Percentiles rank a stretch among this genome's conserved stretches.
These are phyloP conservation scores for Castanea sativa DNA, from an alignment of 306 rosid species.

Conservation along the genomic window DNA sequence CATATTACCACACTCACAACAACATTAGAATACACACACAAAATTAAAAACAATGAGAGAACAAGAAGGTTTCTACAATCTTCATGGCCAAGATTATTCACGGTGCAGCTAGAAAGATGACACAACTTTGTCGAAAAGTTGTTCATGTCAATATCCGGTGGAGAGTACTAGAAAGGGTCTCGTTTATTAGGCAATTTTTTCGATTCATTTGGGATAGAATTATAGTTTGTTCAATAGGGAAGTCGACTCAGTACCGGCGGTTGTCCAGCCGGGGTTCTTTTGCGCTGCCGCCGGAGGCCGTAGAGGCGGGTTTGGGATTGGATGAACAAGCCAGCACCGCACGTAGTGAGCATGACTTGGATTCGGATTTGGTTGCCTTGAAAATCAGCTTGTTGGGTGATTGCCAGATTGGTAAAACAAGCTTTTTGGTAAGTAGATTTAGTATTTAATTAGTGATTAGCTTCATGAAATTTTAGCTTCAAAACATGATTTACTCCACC, in stretches of 20 bases:
- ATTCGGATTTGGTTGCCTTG: slow-evolving; percentile 75
- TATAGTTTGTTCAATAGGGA: slow-evolving; percentile 62
- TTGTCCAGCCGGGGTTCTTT: slow-evolving; percentile 28
- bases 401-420: slow-evolving; percentile 90
- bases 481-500: too few relatives aligned
- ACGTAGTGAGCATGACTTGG: slow-evolving; percentile 41
- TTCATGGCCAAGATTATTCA: slow-evolving; percentile 37
- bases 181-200: slow-evolving; percentile 66
- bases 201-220: slow-evolving; percentile 69
- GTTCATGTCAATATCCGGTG: slow-evolving; percentile 54
- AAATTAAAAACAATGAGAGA: slow-evolving; percentile 8
- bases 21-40: not conserved
- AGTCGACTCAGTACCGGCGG: slow-evolving; percentile 42
- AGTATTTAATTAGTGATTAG: not conserved
- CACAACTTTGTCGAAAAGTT: slow-evolving; percentile 57
- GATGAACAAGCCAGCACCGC: slow-evolving; percentile 18
- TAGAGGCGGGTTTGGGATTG: slow-evolving; percentile 1
- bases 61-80: slow-evolving; percentile 1
- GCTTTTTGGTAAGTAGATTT: slow-evolving; percentile 59
- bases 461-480: not conserved
- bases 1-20: not conserved
- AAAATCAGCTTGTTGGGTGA: slow-evolving; percentile 94
- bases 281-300: not conserved
- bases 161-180: slow-evolving; percentile 46
- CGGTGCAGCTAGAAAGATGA: slow-evolving; percentile 53